Conservation (phyloP, 352 stramenopile species). For the Globisporangium abappressorium region DNA sequence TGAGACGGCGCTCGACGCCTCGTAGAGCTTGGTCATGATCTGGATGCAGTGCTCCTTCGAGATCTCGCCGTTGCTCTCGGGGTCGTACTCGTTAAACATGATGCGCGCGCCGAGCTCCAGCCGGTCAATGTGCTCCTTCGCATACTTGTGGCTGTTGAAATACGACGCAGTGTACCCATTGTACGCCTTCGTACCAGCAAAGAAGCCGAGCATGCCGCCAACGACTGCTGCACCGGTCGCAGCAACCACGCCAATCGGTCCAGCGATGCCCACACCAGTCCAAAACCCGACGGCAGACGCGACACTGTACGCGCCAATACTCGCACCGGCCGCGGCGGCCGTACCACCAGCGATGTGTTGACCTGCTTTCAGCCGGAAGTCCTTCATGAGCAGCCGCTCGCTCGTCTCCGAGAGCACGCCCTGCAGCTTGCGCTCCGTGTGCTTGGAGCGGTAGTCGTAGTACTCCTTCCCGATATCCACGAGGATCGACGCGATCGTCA, state of each 20-base stretch:
- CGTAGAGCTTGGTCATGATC: conserved; percentile 78
- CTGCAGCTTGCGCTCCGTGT: conserved; percentile 65
- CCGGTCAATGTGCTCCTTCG: conserved; percentile 83
- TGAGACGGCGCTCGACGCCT: conserved; percentile 62
- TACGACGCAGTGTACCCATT: conserved; percentile 66
- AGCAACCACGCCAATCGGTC: conserved; percentile 71
- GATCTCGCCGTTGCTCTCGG: conserved; percentile 53
- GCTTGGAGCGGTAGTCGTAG: conserved; percentile 75
- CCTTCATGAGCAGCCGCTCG: conserved; percentile 80
- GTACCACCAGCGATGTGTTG: conserved; percentile 78
- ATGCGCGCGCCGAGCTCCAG: conserved; percentile 78
- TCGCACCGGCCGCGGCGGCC: conserved; percentile 68
- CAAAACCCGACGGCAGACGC: conserved; percentile 72
- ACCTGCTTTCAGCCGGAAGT: conserved; percentile 79
- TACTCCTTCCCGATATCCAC: conserved; percentile 88
- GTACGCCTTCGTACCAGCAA: conserved; percentile 78
- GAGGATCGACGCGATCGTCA: conserved; percentile 82
- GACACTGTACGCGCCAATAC: conserved; percentile 70
- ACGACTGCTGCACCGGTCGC: conserved; percentile 76
- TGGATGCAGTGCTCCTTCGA: conserved; percentile 65
- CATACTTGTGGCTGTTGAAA: conserved; percentile 72
- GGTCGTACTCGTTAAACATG: conserved; percentile 84
- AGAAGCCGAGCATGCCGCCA: conserved; percentile 82
- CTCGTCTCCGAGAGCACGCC: conserved; percentile 66
- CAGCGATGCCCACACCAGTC: conserved; percentile 76